These are phyloP conservation scores for Candida nitratophila DNA, from an alignment of 805 yeast genomes.

Conservation along the genomic window DNA sequence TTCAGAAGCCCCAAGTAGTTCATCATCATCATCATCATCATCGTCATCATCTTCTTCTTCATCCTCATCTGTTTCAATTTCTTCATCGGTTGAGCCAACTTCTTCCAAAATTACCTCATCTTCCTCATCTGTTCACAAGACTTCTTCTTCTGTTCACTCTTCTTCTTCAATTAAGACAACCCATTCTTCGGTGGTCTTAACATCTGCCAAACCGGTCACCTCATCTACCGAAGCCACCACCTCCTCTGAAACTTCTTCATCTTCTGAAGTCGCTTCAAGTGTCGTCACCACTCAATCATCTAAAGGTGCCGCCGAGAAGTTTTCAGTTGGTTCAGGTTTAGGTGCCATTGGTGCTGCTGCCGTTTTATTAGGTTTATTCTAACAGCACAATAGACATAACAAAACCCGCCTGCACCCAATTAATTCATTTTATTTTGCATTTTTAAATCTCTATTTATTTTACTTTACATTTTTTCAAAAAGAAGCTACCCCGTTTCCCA, in stretches of 20 bases:
- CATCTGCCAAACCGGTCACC: too few relatives aligned
- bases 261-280: conserved; percentile 9
- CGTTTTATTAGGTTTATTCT: conserved; percentile 10
- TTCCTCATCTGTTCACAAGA: conserved; percentile 15
- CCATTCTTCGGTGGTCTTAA: too few relatives aligned
- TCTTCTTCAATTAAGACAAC: too few relatives aligned
- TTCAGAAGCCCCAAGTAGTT: too few relatives aligned
- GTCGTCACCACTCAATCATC: conserved; percentile 7
- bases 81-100: conserved; percentile 21
- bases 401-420: too few relatives aligned
- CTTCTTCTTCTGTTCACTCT: conserved; percentile 17
- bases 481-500: too few relatives aligned
- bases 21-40: conserved; percentile 1
- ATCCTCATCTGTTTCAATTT: conserved; percentile 9
- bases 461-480: too few relatives aligned
- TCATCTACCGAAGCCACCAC: conserved; percentile 13
- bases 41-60: conserved; percentile 16
- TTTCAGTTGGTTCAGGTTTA: conserved; percentile 16
- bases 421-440: too few relatives aligned
- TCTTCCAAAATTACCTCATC: conserved; percentile 20
- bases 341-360: conserved; percentile 21
- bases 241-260: conserved; percentile 12
- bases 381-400: too few relatives aligned
- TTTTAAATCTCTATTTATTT: too few relatives aligned
- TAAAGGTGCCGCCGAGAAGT: conserved; percentile 7